phyloP scores from a whole-genome alignment of 345 rosid species.

The Linum lewisii region DNA sequence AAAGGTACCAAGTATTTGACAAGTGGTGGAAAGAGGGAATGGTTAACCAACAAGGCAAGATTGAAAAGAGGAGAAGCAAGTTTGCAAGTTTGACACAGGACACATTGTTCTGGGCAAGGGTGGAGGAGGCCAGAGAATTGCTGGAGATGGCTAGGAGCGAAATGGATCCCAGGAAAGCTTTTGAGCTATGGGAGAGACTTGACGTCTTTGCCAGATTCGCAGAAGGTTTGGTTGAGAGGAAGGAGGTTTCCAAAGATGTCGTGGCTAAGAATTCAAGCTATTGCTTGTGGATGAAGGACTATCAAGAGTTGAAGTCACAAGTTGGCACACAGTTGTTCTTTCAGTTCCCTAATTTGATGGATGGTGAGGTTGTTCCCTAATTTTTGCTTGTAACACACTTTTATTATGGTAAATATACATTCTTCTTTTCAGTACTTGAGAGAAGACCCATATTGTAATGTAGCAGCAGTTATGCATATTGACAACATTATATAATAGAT shows the following conservation, averaged over 20 bases:
- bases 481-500: too few relatives aligned
- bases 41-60: constrained; percentile 5
- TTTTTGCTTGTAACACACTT: not conserved
- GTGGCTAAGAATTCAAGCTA: constrained; percentile 59
- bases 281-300: constrained; percentile 38
- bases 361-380: constrained; percentile 2
- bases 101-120: constrained; percentile 76
- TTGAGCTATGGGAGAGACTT: constrained; percentile 25
- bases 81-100: constrained; percentile 65
- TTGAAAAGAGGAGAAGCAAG: constrained; percentile 27
- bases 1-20: constrained; percentile 61
- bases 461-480: too few relatives aligned
- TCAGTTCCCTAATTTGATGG: constrained; percentile 4
- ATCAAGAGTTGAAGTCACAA: constrained; percentile 24
- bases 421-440: constrained; percentile 15
- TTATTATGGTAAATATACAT: constrained; percentile 15
- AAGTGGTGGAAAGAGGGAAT: constrained; percentile 42
- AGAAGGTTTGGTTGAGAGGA: constrained; percentile 24
- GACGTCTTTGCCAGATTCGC: constrained; percentile 35
- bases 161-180: constrained; percentile 17
- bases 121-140: constrained; percentile 67
- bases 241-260: constrained; percentile 66
- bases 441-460: constrained; percentile 8
- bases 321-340: not conserved
- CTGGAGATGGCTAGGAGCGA: constrained; percentile 32